Percentiles rank a stretch among this genome's conserved stretches.
Evolutionary conservation across 176 grass and related monocot species (phyloP).

Genomic region (Oryza meyeriana): DNA sequence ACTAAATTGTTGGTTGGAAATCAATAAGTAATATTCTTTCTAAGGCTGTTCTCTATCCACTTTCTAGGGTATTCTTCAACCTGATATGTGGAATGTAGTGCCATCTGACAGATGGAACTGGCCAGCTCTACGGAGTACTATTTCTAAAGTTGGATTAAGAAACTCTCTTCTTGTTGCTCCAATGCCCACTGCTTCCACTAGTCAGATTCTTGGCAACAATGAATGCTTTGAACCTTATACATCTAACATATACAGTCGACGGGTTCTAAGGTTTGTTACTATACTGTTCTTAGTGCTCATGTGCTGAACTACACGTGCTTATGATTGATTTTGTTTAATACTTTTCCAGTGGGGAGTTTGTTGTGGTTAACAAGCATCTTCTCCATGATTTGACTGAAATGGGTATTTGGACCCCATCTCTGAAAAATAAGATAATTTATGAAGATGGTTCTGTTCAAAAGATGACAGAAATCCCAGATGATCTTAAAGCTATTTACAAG

Average conservation of each 20-base stretch:
- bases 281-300: background rate
- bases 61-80: slow-evolving; percentile 83
- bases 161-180: slow-evolving; percentile 98
- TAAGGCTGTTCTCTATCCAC: background rate
- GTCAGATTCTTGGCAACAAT: slow-evolving; percentile 99
- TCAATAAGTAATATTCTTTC: background rate
- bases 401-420: slow-evolving; percentile 74
- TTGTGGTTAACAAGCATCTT: slow-evolving; percentile 98
- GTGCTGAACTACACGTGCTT: background rate
- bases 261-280: slow-evolving; percentile 73
- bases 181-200: slow-evolving; percentile 99
- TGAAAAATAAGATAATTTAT: slow-evolving; percentile 96
- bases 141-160: slow-evolving; percentile 73
- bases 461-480: slow-evolving; percentile 73
- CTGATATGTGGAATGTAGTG: slow-evolving; percentile 85
- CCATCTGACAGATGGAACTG: slow-evolving; percentile 90
- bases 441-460: slow-evolving; percentile 92
- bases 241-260: slow-evolving; percentile 78
- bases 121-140: slow-evolving; percentile 59
- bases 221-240: slow-evolving; percentile 92
- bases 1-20: background rate
- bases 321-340: slow-evolving; percentile 20
- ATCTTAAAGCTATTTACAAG: slow-evolving; percentile 96
- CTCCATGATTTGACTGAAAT: slow-evolving; percentile 97
- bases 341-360: slow-evolving; percentile 86